Evolutionary conservation across 2,329 filamentous ascomycete genomes (phyloP).

Genomic region (Thielaviopsis punctulata): DNA sequence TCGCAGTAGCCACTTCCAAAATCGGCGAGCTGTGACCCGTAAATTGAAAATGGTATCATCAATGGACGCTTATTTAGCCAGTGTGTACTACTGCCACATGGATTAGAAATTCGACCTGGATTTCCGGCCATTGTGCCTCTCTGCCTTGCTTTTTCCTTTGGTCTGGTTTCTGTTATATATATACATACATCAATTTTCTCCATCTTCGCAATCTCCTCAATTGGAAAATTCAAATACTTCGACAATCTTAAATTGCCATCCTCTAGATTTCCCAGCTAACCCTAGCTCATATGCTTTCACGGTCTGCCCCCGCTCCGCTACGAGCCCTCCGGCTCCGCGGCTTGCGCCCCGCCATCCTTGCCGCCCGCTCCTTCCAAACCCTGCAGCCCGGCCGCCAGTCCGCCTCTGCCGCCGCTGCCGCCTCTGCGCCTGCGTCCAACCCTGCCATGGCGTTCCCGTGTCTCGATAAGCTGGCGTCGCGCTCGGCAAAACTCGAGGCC

Average conservation of each 20-base stretch:
- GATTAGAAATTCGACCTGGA: too few relatives aligned
- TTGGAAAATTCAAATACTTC: not conserved
- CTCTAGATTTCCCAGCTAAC: not conserved
- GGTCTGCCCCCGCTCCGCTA: conserved; percentile 1
- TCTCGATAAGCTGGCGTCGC: conserved; percentile 66
- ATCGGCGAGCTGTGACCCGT: not conserved
- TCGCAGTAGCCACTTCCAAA: not conserved
- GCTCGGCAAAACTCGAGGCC: conserved; percentile 55
- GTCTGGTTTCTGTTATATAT: not conserved
- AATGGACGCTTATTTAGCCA: not conserved
- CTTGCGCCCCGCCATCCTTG: not conserved
- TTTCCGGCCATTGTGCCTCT: not conserved
- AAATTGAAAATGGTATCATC: not conserved
- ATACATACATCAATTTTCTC: not conserved
- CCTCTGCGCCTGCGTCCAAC: conserved; percentile 39
- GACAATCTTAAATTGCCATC: not conserved
- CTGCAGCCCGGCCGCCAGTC: not conserved
- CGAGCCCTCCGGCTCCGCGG: not conserved
- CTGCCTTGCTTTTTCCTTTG: not conserved
- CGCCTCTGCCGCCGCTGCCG: conserved; percentile 2
- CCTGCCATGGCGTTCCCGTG: conserved; percentile 81
- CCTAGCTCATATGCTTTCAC: conserved; percentile 3
- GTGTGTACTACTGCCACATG: too few relatives aligned
- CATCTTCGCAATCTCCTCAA: not conserved
- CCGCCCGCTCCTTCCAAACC: not conserved